Evolutionary conservation across 2,329 filamentous ascomycete genomes (phyloP).

Genomic region (Aplosporella prunicola): DNA sequence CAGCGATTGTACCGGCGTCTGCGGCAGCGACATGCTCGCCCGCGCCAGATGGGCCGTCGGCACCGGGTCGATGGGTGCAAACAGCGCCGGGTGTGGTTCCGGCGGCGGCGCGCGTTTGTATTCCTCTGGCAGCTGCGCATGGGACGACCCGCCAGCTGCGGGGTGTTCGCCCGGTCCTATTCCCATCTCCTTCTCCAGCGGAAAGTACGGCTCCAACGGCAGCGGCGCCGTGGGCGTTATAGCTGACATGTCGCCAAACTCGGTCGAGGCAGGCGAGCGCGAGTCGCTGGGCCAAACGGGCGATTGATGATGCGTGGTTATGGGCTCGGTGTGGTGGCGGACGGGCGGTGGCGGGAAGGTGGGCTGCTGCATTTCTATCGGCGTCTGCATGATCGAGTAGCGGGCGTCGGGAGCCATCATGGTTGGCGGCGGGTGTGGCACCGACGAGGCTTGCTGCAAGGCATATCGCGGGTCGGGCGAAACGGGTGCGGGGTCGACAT

Average conservation of each 20-base stretch:
- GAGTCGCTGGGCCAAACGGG: constrained; percentile 18
- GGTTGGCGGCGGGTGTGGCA: constrained; percentile 9
- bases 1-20: constrained; percentile 8
- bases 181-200: constrained; percentile 15
- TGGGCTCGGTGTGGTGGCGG: constrained; percentile 14
- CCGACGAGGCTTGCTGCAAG: constrained; percentile 3
- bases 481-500: constrained; percentile 8
- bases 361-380: constrained; percentile 23
- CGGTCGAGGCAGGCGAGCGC: constrained; percentile 18
- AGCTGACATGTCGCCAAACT: constrained; percentile 8
- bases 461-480: constrained; percentile 10
- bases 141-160: constrained; percentile 7
- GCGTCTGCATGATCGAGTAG: constrained; percentile 29
- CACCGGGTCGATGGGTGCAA: constrained; percentile 13
- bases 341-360: constrained; percentile 17
- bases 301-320: constrained; percentile 20
- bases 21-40: constrained; percentile 2
- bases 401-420: constrained; percentile 16
- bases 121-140: constrained; percentile 9
- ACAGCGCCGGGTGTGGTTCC: constrained; percentile 13
- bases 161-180: constrained; percentile 17
- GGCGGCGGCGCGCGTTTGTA: constrained; percentile 19
- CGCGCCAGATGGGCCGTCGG: no score
- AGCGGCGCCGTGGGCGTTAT: constrained; percentile 15
- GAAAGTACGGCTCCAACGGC: no score